Base-by-base conservation (phyloP, 495 filamentous ascomycete species). In the Chaetomium tenue region DNA sequence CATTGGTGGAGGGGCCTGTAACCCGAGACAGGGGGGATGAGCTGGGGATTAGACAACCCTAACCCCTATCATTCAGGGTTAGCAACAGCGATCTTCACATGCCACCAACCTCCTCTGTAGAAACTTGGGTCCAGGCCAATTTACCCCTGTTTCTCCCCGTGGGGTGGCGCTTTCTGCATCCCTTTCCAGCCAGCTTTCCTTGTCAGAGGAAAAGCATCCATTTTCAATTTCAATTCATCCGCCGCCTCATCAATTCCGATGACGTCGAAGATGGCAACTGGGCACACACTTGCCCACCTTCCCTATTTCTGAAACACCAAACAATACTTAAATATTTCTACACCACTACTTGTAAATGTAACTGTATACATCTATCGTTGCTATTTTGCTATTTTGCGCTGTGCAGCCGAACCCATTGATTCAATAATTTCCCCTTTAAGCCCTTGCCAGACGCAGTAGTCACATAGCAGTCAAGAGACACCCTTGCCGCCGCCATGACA, bases 81-180 rank as follows among this genome's bases (percentile, higher is more conserved):
- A 2, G 46, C n/a, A 23, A 50, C 46, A 50, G 18, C n/a, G 57
- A 53, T 55, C 60, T 62, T 62, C 60, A 62, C 60, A 62, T 62
- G 60, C 50, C 4, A 28, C 22, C 54, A 23, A 0, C 13, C 20
- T n/a, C 28, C 28, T 30, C 6, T 2, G 6, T 30, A 6, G 28
- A 30, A 15, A 37, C 33, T 44, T 18, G 3, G 16, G 40, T 22
- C 25, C 25, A 5, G 54, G 33, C 56, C 56, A 26, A 46, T 57
- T 33, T n/a, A 57, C 54, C 54, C 30, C 20, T 22, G 33, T 30
- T 42, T 25, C 54, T 16, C 30, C 30, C 53, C 26, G 9, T 18
- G 40, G 40, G 40, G 40, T 37, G 33, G 33, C 33, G 33, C 33
- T 37, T 37, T 37, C 33, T 37, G 8, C 5, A 37, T 9, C 33